phyloP scores from a whole-genome alignment of 2,329 filamentous ascomycete genomes.

The Colletotrichum scovillei region DNA sequence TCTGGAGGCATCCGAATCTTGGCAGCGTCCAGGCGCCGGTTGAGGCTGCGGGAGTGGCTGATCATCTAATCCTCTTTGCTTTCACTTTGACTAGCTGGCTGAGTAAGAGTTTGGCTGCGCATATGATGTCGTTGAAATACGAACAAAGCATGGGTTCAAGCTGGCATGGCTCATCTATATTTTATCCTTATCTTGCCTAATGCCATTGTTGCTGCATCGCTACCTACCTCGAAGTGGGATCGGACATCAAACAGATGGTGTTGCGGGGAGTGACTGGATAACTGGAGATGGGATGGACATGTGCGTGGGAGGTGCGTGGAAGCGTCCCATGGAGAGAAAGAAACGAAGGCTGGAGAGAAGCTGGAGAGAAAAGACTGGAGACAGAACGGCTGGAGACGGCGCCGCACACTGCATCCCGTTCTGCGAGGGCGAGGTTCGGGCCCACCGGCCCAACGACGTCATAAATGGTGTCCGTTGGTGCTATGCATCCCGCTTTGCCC shows the following conservation, averaged over 20 bases:
- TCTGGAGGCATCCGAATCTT: not conserved
- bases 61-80: not conserved
- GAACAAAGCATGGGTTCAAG: not conserved
- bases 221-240: not conserved
- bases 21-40: not conserved
- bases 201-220: not conserved
- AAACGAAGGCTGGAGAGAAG: not conserved
- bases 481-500: slow-evolving; percentile 21
- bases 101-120: not conserved
- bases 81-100: not conserved
- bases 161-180: not conserved
- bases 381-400: not conserved
- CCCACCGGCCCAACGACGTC: slow-evolving; percentile 21
- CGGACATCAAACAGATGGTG: not conserved
- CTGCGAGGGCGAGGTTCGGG: not conserved
- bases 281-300: slow-evolving; percentile 4
- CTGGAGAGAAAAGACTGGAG: not conserved
- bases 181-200: not conserved
- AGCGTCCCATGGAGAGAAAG: not conserved
- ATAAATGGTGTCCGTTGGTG: slow-evolving; percentile 6
- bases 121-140: not conserved
- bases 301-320: not conserved
- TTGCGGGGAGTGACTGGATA: not conserved
- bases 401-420: not conserved
- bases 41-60: slow-evolving; percentile 1